Evolutionary conservation across 495 filamentous ascomycete genomes (phyloP), one percentile per base, ranked within the genome.

Genomic region (Penicillium desertorum): DNA sequence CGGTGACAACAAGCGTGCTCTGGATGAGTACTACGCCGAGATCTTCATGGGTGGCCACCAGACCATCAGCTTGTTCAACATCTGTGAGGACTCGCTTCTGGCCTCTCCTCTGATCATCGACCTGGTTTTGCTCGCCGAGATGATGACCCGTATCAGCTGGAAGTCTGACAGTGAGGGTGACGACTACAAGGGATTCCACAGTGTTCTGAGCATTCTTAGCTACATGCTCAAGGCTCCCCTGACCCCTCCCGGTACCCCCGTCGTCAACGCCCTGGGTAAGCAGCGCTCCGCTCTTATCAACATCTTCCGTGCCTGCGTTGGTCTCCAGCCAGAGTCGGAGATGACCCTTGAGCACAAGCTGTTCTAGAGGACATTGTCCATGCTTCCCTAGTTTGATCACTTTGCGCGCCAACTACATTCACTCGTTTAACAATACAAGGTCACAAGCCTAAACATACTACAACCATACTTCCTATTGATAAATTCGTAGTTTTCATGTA

Each of bases 311-410:
- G 95, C 95, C 50, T 98, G 95, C 65, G 88, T 99, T 69, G 94
- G 94, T 66, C 83, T 99, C 58, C 91, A 96, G 83, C 94, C 95
- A 22, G 94, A 99, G 84, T 94, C 87, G 48, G 94, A 99, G 73
- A 98, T 99, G 95, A 97, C 93, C 48, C 83, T 99, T 41, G 94
- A 99, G 84, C 94, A 99, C 80, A 99, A 98, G 87, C 83, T 98
- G 56, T 93, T 97, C 74, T 86, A 80, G 30, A 23, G 9, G 10
- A 1, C 16, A 11, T 29, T 30, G 7, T 14, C 37, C 9, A 5
- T 42, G 36, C 34, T 27, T 41, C n/a, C 9, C 14, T 25, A 47
- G 22, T 19, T 37, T 39, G 34, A 39, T 39, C 23, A 23, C 25
- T 16, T 53, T 17, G 37, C 25, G 19, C 27, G 50, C 63, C 63